phyloP scores from a whole-genome alignment of 1,284 basidiomycete genomes.

The Gymnopus androsaceus region DNA sequence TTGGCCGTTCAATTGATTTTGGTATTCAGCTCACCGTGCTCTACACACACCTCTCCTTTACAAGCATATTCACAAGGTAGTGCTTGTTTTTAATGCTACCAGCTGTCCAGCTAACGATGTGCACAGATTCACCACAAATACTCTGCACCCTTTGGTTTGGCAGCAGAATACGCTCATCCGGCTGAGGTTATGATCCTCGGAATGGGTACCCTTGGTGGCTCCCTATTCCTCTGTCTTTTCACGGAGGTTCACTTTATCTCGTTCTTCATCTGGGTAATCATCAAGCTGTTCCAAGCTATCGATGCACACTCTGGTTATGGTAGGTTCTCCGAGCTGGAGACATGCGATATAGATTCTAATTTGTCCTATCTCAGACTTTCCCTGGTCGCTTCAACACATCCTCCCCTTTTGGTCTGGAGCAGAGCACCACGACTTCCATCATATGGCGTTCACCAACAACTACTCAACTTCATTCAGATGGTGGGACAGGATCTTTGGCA shows the following conservation, averaged over 20 bases:
- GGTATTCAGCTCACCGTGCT: constrained; percentile 76
- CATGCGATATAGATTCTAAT: constrained; percentile 10
- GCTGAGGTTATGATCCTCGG: constrained; percentile 91
- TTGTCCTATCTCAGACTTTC: constrained; percentile 69
- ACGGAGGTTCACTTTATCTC: constrained; percentile 87
- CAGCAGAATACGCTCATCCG: constrained; percentile 97
- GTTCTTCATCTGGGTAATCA: constrained; percentile 92
- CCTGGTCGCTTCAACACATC: constrained; percentile 95
- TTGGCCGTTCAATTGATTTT: constrained; percentile 15
- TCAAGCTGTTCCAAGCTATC: constrained; percentile 96
- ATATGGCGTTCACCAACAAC: constrained; percentile 91
- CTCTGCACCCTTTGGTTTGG: constrained; percentile 94
- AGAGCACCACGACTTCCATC: constrained; percentile 97
- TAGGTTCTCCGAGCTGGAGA: constrained; percentile 35
- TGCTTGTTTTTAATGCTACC: no score
- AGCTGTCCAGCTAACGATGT: no score
- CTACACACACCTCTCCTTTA: constrained; percentile 91
- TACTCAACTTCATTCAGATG: constrained; percentile 91
- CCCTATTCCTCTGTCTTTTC: constrained; percentile 82
- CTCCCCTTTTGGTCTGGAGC: constrained; percentile 98
- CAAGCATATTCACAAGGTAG: constrained; percentile 99
- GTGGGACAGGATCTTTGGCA: constrained; percentile 87
- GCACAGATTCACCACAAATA: constrained; percentile 97
- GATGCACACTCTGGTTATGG: constrained; percentile 97
- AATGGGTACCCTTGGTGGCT: constrained; percentile 85